Evolutionary conservation across 306 rosid species (phyloP).

Genomic region (Cucurbita moschata): DNA sequence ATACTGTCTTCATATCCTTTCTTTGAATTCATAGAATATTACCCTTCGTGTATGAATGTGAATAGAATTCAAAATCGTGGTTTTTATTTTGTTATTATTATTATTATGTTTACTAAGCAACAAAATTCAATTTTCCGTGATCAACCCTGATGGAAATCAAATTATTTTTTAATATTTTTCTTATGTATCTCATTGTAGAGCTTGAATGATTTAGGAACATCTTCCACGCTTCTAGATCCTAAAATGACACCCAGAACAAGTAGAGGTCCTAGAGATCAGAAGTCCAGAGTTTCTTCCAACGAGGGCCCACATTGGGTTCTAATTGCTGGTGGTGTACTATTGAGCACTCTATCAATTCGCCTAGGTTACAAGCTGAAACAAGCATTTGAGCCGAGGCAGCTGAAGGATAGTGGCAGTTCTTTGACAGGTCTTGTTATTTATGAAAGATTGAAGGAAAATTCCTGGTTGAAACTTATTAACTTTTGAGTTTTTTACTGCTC

Average conservation of each 20-base stretch:
- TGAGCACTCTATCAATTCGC: conserved; percentile 71
- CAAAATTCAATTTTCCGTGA: conserved; percentile 10
- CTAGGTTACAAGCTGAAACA: conserved; percentile 85
- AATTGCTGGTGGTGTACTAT: conserved; percentile 83
- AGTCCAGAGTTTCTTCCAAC: conserved; percentile 23
- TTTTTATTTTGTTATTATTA: neutral
- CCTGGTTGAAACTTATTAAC: conserved; percentile 8
- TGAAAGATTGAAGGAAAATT: neutral
- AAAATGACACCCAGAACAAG: conserved; percentile 54
- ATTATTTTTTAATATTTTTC: neutral
- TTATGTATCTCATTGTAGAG: conserved; percentile 4
- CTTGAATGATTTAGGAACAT: conserved; percentile 23
- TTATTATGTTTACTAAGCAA: neutral
- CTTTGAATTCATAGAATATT: neutral
- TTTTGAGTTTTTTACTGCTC: conserved; percentile 9
- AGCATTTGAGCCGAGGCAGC: conserved; percentile 52
- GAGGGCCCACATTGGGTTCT: conserved; percentile 78
- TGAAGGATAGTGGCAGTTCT: conserved; percentile 27
- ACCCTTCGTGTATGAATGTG: neutral
- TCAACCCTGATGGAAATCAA: neutral
- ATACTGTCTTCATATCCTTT: neutral
- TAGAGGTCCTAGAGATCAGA: conserved; percentile 45
- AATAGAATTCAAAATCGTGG: neutral
- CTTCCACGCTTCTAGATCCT: conserved; percentile 17
- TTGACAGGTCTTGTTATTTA: conserved; percentile 13